These are phyloP conservation scores for Kazachstania psychrophila DNA, from an alignment of 805 yeast species.

Conservation along the genomic window DNA sequence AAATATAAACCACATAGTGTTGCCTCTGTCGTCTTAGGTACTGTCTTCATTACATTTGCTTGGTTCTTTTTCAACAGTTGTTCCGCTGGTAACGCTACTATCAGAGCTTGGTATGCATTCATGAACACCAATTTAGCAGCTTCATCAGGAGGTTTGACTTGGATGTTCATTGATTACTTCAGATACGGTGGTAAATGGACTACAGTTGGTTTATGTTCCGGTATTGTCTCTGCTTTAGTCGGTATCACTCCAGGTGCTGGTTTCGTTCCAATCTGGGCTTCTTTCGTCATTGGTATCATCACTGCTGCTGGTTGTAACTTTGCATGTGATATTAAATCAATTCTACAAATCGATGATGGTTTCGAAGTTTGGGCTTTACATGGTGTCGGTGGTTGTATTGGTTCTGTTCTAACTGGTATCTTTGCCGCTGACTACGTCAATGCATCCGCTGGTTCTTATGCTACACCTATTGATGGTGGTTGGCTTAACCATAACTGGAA, in stretches of 20 bases:
- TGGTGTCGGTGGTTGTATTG: slow-evolving; percentile 87
- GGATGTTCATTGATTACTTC: slow-evolving; percentile 87
- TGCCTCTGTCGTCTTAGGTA: slow-evolving; percentile 82
- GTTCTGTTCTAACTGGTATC: slow-evolving; percentile 78
- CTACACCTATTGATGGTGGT: slow-evolving; percentile 63
- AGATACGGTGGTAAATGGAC: slow-evolving; percentile 87
- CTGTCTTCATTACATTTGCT: slow-evolving; percentile 93
- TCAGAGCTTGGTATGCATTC: slow-evolving; percentile 91
- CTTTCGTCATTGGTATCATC: slow-evolving; percentile 74
- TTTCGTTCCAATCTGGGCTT: slow-evolving; percentile 83
- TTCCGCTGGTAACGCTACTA: slow-evolving; percentile 85
- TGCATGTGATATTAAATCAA: slow-evolving; percentile 70
- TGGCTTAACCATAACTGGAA: slow-evolving; percentile 77
- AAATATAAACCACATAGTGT: slow-evolving; percentile 92
- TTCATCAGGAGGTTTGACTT: slow-evolving; percentile 82
- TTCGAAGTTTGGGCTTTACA: slow-evolving; percentile 89
- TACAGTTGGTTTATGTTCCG: slow-evolving; percentile 88
- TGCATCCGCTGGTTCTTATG: slow-evolving; percentile 59
- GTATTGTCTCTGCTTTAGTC: slow-evolving; percentile 88
- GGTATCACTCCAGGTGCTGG: slow-evolving; percentile 98
- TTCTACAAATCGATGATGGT: slow-evolving; percentile 81
- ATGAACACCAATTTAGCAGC: slow-evolving; percentile 93
- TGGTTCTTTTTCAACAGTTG: slow-evolving; percentile 97
- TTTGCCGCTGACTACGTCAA: slow-evolving; percentile 89
- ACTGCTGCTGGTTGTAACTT: slow-evolving; percentile 73